Evolutionary conservation across 495 filamentous ascomycete species (phyloP).

Genomic region (Achaetomiella virescens): DNA sequence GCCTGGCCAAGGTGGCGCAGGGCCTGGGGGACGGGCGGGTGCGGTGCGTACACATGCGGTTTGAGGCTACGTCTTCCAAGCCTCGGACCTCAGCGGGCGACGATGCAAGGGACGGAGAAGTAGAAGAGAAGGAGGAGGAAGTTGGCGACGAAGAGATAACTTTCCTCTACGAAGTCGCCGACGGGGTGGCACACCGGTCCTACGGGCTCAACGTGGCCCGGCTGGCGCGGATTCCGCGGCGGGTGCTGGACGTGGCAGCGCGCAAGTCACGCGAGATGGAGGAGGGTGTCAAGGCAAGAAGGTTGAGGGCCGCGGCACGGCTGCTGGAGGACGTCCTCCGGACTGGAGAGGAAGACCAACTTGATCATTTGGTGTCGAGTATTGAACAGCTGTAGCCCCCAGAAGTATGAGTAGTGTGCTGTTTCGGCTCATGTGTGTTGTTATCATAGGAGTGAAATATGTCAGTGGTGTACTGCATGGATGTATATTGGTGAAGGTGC

Average conservation of each 20-base stretch:
- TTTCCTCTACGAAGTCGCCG: constrained; percentile 75
- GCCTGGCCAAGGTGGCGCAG: constrained; percentile 63
- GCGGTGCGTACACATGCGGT: constrained; percentile 78
- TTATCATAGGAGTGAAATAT: too few species aligned
- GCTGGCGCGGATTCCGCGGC: constrained; percentile 71
- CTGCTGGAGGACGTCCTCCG: constrained; percentile 40
- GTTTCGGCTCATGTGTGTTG: too few species aligned
- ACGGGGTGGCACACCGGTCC: constrained; percentile 84
- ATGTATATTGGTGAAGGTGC: too few species aligned
- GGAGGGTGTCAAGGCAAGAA: constrained; percentile 57
- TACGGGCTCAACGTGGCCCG: constrained; percentile 94
- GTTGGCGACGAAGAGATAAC: constrained; percentile 56
- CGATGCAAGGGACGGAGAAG: constrained; percentile 18
- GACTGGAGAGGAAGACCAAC: constrained; percentile 24
- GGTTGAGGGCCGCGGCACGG: constrained; percentile 41
- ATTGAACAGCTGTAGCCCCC: constrained; percentile 48
- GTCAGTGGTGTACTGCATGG: too few species aligned
- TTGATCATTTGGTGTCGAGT: constrained; percentile 42
- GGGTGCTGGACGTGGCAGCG: constrained; percentile 70
- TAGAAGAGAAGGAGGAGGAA: constrained; percentile 35
- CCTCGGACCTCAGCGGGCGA: constrained; percentile 6
- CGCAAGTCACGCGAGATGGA: constrained; percentile 78
- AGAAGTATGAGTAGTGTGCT: too few species aligned
- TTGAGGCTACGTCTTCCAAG: constrained; percentile 44
- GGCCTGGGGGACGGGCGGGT: constrained; percentile 56